Evolutionary conservation across 139 green algal species (phyloP), one percentile per base, ranked within the genome.

Genomic region (Mesotaenium endlicherianum): DNA sequence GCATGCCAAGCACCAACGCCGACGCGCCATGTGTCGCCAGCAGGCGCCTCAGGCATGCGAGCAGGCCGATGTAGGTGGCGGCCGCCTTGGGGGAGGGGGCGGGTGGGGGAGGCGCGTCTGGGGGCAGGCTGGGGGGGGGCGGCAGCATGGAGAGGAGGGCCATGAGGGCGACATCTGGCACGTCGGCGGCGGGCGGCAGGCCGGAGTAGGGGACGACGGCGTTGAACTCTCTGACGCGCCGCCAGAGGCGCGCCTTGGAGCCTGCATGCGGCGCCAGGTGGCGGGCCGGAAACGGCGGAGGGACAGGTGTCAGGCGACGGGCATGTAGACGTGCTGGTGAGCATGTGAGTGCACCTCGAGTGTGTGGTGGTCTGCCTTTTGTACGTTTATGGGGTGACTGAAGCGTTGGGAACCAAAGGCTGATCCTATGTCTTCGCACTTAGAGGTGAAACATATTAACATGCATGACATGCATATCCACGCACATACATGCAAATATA

Each of bases 111-210:
- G 82, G 26, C 8, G 74, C 72, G 0, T 11, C 59, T 34, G 71
- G 17, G 42, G 72, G 49, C 20, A 42, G 36, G 38, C 11, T n/a
- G 11, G 81, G 50, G 3, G 75, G 74, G 6, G 78, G 26, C 16
- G 81, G 81, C 55, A 87, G 76, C 81, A 87, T 85, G 55, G 78
- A 87, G 40, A 87, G 81, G 3, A 87, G 53, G 17, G 75, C 81
- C 57, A 77, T 87, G 36, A 87, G 34, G 20, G 45, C 77, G 11
- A 80, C 55, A 31, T 88, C 82, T 3, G 75, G 55, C 17, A 88
- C 82, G 39, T 88, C 81, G 11, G 70, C 74, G 26, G 26, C 69
- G 30, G 36, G 41, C 34, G 47, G 30, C 14, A 86, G 45, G 2
- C 49, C 77, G 40, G 47, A 58, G 39, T 88, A 88, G 4, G 77